These are phyloP conservation scores for Acrocalymma vagum DNA, from an alignment of 2,329 filamentous ascomycete genomes.

Conservation along the genomic window DNA sequence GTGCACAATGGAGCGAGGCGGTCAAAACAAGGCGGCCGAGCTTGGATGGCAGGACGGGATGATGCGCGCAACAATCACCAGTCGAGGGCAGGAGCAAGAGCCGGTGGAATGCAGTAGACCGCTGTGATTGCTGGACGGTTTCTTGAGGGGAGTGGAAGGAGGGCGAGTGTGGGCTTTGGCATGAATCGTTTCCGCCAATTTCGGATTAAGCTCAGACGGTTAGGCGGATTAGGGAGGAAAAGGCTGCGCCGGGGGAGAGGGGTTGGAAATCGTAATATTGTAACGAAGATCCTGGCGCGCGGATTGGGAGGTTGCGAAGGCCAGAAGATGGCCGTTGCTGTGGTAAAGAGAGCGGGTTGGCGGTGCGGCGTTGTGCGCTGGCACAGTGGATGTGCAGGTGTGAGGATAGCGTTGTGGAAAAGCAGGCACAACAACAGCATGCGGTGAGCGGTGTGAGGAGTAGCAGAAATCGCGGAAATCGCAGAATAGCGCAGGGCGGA, in stretches of 20 bases:
- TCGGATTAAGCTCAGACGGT: slow-evolving; percentile 43
- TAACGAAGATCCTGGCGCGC: slow-evolving; percentile 40
- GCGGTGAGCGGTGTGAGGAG: too few relatives aligned
- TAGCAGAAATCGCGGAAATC: too few relatives aligned
- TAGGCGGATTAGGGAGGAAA: slow-evolving; percentile 48
- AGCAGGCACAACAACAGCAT: slow-evolving; percentile 8
- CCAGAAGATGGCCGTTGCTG: slow-evolving; percentile 48
- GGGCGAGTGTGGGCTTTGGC: slow-evolving; percentile 41
- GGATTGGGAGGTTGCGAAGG: slow-evolving; percentile 38
- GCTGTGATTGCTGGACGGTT: slow-evolving; percentile 40
- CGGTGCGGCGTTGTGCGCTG: slow-evolving; percentile 48
- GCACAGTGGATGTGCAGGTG: slow-evolving; percentile 30
- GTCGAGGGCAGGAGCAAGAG: slow-evolving; percentile 23
- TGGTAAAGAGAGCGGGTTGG: slow-evolving; percentile 38
- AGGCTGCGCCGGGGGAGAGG: slow-evolving; percentile 31
- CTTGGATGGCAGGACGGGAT: slow-evolving; percentile 27
- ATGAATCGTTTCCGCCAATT: slow-evolving; percentile 45
- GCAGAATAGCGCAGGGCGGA: slow-evolving; percentile 4
- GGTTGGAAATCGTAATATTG: slow-evolving; percentile 44
- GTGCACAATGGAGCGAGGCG: slow-evolving; percentile 23
- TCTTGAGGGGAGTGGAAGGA: slow-evolving; percentile 32
- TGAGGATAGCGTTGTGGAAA: slow-evolving; percentile 14
- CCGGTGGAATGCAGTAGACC: slow-evolving; percentile 21
- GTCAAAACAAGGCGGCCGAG: slow-evolving; percentile 34
- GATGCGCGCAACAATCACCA: slow-evolving; percentile 31